These are phyloP conservation scores for Pestalotiopsis sp. DNA, from an alignment of 2,329 filamentous ascomycete genomes.

Conservation along the genomic window DNA sequence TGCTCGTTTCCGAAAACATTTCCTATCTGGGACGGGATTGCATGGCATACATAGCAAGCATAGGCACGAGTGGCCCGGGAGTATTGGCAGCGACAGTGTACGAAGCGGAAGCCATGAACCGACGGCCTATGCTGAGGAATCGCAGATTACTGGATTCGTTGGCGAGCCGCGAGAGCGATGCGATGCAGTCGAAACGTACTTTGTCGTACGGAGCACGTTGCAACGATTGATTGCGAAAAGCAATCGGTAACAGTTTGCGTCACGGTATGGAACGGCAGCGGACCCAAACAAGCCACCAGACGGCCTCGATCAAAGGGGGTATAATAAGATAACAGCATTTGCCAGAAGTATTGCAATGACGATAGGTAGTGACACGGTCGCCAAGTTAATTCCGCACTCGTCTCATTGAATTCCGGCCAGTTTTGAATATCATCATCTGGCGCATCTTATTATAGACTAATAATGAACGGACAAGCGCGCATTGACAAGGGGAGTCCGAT, in stretches of 20 bases:
- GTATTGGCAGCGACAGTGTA: background rate
- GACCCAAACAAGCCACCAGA: too few relatives aligned
- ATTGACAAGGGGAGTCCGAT: background rate
- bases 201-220: too few relatives aligned
- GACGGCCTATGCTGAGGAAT: background rate
- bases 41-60: background rate
- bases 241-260: too few relatives aligned
- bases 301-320: too few relatives aligned
- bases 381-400: background rate
- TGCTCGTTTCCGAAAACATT: background rate
- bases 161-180: too few relatives aligned
- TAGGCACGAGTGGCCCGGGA: background rate
- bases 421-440: background rate
- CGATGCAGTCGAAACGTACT: too few relatives aligned
- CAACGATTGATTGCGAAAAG: too few relatives aligned
- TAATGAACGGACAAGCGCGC: background rate
- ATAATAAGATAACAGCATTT: too few relatives aligned
- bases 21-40: background rate
- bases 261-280: too few relatives aligned
- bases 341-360: too few relatives aligned
- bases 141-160: too few relatives aligned
- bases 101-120: background rate
- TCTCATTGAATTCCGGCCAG: background rate
- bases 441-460: background rate
- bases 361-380: background rate